Base-by-base conservation (phyloP, 2,329 filamentous ascomycete genomes). In the Alternaria triticimaculans region DNA sequence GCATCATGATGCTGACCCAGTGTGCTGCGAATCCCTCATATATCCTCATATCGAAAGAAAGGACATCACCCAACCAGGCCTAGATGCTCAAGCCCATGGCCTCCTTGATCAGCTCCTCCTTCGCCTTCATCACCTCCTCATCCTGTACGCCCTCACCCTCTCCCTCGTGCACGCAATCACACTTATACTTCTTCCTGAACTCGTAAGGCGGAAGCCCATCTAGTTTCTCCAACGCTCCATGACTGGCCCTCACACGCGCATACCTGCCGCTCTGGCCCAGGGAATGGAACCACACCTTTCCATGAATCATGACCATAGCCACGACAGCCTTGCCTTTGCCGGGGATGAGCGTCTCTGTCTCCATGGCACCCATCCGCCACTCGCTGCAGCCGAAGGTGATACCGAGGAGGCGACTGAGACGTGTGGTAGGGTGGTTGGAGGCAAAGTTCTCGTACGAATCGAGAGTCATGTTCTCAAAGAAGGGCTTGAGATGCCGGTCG, bases 401-500 rank as follows among this genome's bases (percentile, higher is more conserved):
- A 9, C 87, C 83, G 63, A 97, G 83, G 64, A 88, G 83, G 48
- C 88, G 88, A 44, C 88, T 83, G 0, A 97, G 84, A 45, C 87
- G 88, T 0, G 92, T 97, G 73, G 80, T 90, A 0, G 95, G 95
- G 70, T 98, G 94, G 33, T 92, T 92, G 72, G 91, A 93, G 2
- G 93, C 94, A 77, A 92, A 97, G 0, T 88, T 88, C 78, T 98
- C 94, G 78, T 97, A 97, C 4, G 70, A 46, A 0, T 62, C 63
- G 43, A 96, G 86, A 4, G 85, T 83, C 89, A 98, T 97, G 78
- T 97, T 91, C 55, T 87, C 84, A 77, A 98, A 98, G 81, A 89
- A 97, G 3, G 89, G 89, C 60, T 86, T 85, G 59, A 98, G 87
- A 67, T 94, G 89, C 14, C 73, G 77, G n/a, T 88, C 80, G 80